Evolutionary conservation across 148 eudicot genomes (phyloP), one percentile per base, ranked within the genome.

Genomic region (Amaranthus palmeri): DNA sequence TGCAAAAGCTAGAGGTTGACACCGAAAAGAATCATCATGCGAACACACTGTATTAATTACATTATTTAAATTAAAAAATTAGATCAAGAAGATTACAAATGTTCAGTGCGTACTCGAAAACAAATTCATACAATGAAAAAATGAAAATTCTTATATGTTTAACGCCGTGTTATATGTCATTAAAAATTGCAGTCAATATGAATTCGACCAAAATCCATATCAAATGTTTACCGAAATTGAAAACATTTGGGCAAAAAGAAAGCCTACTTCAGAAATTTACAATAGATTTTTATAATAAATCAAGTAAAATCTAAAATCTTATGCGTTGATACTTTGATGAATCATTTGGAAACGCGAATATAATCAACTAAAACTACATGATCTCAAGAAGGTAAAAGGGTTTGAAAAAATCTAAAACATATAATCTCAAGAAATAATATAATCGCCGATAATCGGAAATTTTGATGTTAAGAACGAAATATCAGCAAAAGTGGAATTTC

Each of bases 201-300:
- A 58, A 4, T 42, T 62, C 18, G 1, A 62, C 7, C 66, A 43
- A n/a, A 45, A 14, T 14, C 17, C 52, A 46, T 52, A 64, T 46
- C 51, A 46, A 63, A 64, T 64, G 1, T 25, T 25, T 0, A 25
- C 36, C 36, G 11, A 61, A 61, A 48, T 36, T 49, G n/a, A 60
- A 48, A 61, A 71, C 2, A 4, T 72, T 72, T 60, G 57, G 74
- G 58, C 67, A 49, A 50, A 25, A 36, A 9, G 4, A 48, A 25
- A 71, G 5, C 6, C 43, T 7, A 52, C 36, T 25, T 25, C 36
- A 25, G 36, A 25, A 25, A 25, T 25, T 1, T 25, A 25, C 36
- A 25, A 25, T 25, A 25, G 36, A 25, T 25, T 25, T 25, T 25
- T 25, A 25, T 25, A 25, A 25, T 25, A 25, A 25, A 25, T 25